Evolutionary conservation across 495 filamentous ascomycete genomes (phyloP), one percentile per base, ranked within the genome.

Genomic region (Penicillium lagena): DNA sequence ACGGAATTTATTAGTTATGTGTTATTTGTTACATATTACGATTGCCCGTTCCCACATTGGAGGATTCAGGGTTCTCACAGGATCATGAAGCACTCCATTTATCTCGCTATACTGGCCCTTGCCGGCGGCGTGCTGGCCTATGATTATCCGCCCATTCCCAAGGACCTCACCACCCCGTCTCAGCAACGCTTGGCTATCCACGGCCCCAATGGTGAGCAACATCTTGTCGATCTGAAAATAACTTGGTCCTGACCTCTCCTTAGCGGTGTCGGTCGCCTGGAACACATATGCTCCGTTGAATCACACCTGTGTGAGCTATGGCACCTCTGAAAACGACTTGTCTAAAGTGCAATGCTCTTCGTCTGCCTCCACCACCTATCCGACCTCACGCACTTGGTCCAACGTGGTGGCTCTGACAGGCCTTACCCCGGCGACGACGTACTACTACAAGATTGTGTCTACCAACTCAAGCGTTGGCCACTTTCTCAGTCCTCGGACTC

Each of bases 111-210:
- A 3, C 22, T 22, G 22, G 22, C 22, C 22, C 22, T 22, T 4
- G 22, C 22, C 22, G 22, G 22, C 22, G 22, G 22, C 22, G 22
- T 22, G 22, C 22, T 22, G 22, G 22, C 2, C 4, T 29, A 77
- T 55, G 7, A 60, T 44, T 79, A 73, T 54, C 77, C 78, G 13
- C 29, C 70, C 8, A 67, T 70, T n/a, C 78, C 78, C 6, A 40
- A 47, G 12, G 78, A 82, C 53, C 43, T 72, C 58, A 77, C 76
- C 9, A 82, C 77, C 2, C 78, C 78, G 1, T 58, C 68, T 10
- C 78, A 80, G 55, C 78, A 79, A 50, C 75, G 78, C 5, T 57
- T 82, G 42, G 71, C 76, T 31, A 67, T 80, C n/a, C 73, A 74
- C 41, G 74, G 73, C 7, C 69, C 75, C 0, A 74, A 71, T 47